Base-by-base conservation (phyloP, 805 yeast species). In the Teunomyces kruisii region DNA sequence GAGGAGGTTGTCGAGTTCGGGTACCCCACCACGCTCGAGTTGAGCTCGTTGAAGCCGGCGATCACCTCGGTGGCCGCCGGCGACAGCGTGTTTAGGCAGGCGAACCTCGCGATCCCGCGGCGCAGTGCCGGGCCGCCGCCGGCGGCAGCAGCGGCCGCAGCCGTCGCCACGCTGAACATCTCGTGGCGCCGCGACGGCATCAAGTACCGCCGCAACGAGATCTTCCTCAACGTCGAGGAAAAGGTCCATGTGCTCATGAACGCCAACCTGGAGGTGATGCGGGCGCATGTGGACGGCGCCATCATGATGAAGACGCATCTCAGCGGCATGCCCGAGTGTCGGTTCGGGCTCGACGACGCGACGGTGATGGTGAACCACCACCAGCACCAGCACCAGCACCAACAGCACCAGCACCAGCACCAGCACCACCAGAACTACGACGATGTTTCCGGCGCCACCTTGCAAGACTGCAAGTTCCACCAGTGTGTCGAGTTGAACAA, bases 381-480 rank as follows among this genome's bases (percentile, higher is more conserved):
- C 22, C 22, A 19, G 6, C 22, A 19, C 22, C 22, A 19, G 6
- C 6, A 19, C 22, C 22, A 19, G 6, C 22, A 6, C 22, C 22
- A 3, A 19, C 22, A 19, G 32, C 13, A 36, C 28, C 14, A 17
- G 15, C 19, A 9, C 27, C 28, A 14, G 41, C 15, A 17, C 16
- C 28, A 22, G 26, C 26, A 22, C 26, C 8, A 6, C 8, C 26
- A 22, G 0, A 78, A 79, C 2, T n/a, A n/a, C n/a, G n/a, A n/a
- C n/a, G n/a, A n/a, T n/a, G n/a, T n/a, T n/a, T n/a, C n/a, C 13
- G 66, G 75, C 29, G 86, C 83, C 4, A 57, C 74, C 0, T 66
- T 90, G 9, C 88, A 85, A 53, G 95, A 89, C 61, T 83, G 87
- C 54, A 88, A 85, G 51, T 86, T 89, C 65, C 96, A 89, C 64